These are phyloP conservation scores for Posidonia oceanica DNA, from an alignment of 116 monocot genomes.

Conservation along the genomic window DNA sequence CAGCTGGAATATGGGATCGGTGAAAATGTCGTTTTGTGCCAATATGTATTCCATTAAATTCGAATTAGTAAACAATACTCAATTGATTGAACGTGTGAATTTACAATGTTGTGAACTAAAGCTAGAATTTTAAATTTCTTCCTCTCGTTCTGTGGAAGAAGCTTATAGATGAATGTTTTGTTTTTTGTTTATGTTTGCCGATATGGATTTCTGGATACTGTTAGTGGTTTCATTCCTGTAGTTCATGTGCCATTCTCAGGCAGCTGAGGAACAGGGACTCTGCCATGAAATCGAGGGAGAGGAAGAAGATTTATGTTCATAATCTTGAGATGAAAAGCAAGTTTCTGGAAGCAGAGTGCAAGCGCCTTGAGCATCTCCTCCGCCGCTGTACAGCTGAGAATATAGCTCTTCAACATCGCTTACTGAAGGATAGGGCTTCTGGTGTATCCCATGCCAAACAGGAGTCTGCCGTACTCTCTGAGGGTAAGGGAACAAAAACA, in stretches of 20 bases:
- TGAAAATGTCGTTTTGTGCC: not conserved
- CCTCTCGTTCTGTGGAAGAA: not conserved
- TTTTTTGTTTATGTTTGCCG: constrained; percentile 1
- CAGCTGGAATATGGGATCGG: not conserved
- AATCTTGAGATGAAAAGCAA: constrained; percentile 80
- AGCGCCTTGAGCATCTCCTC: constrained; percentile 57
- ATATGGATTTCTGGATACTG: not conserved
- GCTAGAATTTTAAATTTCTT: too few species aligned
- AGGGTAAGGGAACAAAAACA: constrained; percentile 52
- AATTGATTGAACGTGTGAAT: not conserved
- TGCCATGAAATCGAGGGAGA: constrained; percentile 94
- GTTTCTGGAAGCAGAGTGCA: constrained; percentile 61
- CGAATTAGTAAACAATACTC: not conserved
- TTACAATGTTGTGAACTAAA: too few species aligned
- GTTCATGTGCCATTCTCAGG: constrained; percentile 25
- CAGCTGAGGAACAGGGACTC: constrained; percentile 90
- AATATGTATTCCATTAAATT: not conserved
- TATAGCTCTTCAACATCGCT: constrained; percentile 44
- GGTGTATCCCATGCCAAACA: constrained; percentile 59
- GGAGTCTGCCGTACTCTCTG: constrained; percentile 99
- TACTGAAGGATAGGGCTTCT: constrained; percentile 34
- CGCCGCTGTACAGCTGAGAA: constrained; percentile 67
- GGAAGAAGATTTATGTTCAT: constrained; percentile 69
- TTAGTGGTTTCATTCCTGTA: not conserved
- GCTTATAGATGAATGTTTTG: not conserved